phyloP scores from a whole-genome alignment of 768 basidiomycete genomes.

The Hypsizygus marmoreus region DNA sequence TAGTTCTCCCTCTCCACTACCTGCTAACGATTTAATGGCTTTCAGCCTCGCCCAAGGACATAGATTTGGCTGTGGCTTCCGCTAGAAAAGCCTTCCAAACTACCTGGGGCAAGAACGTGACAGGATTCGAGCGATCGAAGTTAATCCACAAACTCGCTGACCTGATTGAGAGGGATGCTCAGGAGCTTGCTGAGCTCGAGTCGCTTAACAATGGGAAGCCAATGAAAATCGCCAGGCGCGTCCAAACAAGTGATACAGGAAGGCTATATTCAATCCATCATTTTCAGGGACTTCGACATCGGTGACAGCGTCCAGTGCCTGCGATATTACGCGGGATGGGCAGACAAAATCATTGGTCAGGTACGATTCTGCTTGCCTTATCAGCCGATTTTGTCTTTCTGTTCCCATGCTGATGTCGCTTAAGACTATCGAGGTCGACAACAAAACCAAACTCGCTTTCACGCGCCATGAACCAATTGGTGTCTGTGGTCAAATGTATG shows the following conservation, averaged over 20 bases:
- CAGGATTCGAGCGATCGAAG: conserved; percentile 79
- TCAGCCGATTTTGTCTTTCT: conserved; percentile 1
- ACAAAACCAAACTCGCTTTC: conserved; percentile 79
- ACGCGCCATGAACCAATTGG: conserved; percentile 90
- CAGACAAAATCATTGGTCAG: conserved; percentile 91
- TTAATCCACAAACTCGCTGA: conserved; percentile 86
- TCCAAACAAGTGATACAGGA: neutral
- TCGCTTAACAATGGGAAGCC: conserved; percentile 91
- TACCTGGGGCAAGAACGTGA: conserved; percentile 87
- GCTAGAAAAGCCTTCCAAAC: conserved; percentile 83
- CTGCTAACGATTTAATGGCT: conserved; percentile 3
- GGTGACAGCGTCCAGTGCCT: conserved; percentile 76
- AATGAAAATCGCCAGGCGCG: conserved; percentile 49
- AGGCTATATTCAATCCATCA: conserved; percentile 1
- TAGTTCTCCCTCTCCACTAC: neutral
- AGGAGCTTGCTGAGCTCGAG: conserved; percentile 84
- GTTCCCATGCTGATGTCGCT: conserved; percentile 3
- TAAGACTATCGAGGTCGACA: conserved; percentile 79
- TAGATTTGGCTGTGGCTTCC: conserved; percentile 81
- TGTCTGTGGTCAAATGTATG: conserved; percentile 91
- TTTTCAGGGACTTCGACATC: conserved; percentile 73
- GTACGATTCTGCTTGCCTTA: conserved; percentile 35
- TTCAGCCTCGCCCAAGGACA: conserved; percentile 69
- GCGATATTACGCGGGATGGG: conserved; percentile 94
- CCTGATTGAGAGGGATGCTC: conserved; percentile 81